Percentiles rank a stretch among this genome's conserved stretches.
Conservation (phyloP, 116 monocot genomes). For the Cymodocea nodosa region DNA sequence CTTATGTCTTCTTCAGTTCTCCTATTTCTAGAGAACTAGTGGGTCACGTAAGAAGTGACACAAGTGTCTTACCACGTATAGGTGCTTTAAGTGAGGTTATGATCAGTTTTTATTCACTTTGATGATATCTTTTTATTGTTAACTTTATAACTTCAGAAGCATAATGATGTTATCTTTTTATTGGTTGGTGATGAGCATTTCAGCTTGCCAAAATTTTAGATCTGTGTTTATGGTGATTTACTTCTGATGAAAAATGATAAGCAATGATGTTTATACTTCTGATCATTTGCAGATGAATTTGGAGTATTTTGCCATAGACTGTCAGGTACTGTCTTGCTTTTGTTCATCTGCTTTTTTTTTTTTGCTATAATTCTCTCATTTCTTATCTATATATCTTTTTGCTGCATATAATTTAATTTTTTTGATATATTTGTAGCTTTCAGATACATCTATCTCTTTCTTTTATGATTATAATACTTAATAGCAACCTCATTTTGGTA, state of each 20-base stretch:
- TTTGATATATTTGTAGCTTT: background rate
- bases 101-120: background rate
- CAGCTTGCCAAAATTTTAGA: background rate
- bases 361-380: too few species aligned
- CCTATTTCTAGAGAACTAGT: slow-evolving; percentile 69
- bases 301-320: slow-evolving; percentile 96
- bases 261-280: background rate
- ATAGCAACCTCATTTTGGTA: background rate
- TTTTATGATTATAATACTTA: too few species aligned
- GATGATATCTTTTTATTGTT: background rate
- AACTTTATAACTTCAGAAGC: too few species aligned
- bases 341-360: background rate
- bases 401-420: too few species aligned
- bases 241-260: too few species aligned
- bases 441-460: too few species aligned
- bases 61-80: slow-evolving; percentile 80
- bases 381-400: too few species aligned
- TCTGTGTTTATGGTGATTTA: background rate
- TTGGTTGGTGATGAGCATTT: too few species aligned
- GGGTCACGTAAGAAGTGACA: slow-evolving; percentile 69
- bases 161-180: too few species aligned
- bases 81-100: slow-evolving; percentile 94
- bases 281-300: slow-evolving; percentile 87
- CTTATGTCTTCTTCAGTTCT: slow-evolving; percentile 91
- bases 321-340: slow-evolving; percentile 48